Conservation (phyloP, 352 stramenopile genomes). For the Globisporangium cystogenes region DNA sequence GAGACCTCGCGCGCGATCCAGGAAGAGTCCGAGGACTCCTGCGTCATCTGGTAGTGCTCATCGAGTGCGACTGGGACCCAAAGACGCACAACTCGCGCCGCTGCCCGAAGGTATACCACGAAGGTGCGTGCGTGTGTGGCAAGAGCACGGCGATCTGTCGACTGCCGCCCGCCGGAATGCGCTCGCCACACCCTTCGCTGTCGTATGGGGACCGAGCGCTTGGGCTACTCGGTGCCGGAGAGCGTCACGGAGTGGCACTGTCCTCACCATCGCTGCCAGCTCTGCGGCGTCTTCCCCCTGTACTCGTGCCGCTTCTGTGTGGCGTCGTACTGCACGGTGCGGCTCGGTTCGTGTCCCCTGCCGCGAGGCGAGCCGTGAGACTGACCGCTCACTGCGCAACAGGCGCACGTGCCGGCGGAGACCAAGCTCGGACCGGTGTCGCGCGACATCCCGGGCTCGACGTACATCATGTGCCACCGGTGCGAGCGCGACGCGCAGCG, state of each 20-base stretch:
- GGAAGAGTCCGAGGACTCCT: constrained; percentile 64
- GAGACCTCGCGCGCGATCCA: constrained; percentile 16
- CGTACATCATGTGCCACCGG: constrained; percentile 54
- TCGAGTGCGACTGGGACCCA: constrained; percentile 68
- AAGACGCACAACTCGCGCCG: constrained; percentile 26
- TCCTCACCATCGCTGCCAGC: constrained; percentile 52
- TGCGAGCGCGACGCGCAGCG: constrained; percentile 34
- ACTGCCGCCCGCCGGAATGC: no score
- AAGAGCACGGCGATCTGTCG: no score
- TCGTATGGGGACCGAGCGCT: no score
- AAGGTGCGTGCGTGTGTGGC: constrained; percentile 30
- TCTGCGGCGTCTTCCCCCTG: constrained; percentile 42
- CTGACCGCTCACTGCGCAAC: neutral
- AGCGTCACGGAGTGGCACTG: constrained; percentile 47
- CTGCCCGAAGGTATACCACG: constrained; percentile 78
- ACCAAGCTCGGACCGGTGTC: constrained; percentile 39
- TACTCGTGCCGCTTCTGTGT: constrained; percentile 68
- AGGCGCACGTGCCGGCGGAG: constrained; percentile 45
- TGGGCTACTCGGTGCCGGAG: constrained; percentile 56
- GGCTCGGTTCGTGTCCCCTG: no score
- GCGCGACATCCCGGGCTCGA: constrained; percentile 41
- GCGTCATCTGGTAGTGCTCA: constrained; percentile 72
- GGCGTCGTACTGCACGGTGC: constrained; percentile 24
- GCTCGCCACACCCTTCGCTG: no score
- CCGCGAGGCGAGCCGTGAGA: neutral